A percentile compares a stretch with the other conserved stretches of the same genome.
These are phyloP conservation scores for Coccomyxa subellipsoidea DNA, from an alignment of 163 green algal species.

Conservation along the genomic window DNA sequence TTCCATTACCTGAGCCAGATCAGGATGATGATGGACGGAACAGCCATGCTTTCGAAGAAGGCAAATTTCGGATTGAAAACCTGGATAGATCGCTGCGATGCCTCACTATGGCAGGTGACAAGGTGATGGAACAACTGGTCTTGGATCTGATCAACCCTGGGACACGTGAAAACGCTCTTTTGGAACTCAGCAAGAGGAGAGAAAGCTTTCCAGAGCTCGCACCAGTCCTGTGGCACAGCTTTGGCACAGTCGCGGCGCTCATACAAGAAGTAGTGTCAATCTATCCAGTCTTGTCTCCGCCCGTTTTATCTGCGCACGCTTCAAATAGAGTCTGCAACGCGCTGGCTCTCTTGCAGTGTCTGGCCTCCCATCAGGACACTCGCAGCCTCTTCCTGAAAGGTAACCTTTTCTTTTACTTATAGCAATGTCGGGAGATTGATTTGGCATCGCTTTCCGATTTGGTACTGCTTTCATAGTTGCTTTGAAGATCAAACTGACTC, in stretches of 20 bases:
- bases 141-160: slow-evolving; percentile 70
- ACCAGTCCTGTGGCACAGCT: slow-evolving; percentile 95
- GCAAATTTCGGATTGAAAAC: not conserved
- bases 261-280: slow-evolving; percentile 98
- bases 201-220: slow-evolving; percentile 94
- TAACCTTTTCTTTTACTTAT: slow-evolving; percentile 27
- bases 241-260: slow-evolving; percentile 91
- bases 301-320: slow-evolving; percentile 88
- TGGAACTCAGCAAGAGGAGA: slow-evolving; percentile 96
- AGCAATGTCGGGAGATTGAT: too few relatives aligned
- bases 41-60: not conserved
- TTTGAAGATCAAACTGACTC: not conserved
- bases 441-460: too few relatives aligned
- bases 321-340: slow-evolving; percentile 99
- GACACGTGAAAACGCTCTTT: slow-evolving; percentile 89
- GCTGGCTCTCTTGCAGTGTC: slow-evolving; percentile 94
- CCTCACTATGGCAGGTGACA: not conserved
- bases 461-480: too few relatives aligned
- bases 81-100: not conserved
- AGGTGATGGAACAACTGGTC: slow-evolving; percentile 65
- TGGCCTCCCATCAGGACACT: slow-evolving; percentile 91
- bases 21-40: not conserved
- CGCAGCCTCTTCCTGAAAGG: slow-evolving; percentile 92
- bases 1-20: not conserved
- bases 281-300: slow-evolving; percentile 93